These are phyloP conservation scores for Trichocomaceae sp. DNA, from an alignment of 2,329 filamentous ascomycete genomes.

Conservation along the genomic window DNA sequence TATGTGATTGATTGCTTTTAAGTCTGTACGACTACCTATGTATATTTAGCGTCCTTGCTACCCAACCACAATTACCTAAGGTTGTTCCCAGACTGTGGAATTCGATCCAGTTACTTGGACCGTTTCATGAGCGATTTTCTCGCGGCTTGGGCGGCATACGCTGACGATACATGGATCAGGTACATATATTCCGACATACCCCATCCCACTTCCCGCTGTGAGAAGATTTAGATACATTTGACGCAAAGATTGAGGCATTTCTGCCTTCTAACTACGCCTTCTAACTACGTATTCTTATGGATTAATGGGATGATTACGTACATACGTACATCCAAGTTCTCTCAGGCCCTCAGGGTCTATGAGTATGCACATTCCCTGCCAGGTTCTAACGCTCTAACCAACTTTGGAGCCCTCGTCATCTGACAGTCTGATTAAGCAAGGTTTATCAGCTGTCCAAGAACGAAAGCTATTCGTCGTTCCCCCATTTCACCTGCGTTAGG, in stretches of 20 bases:
- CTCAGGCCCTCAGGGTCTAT: background rate
- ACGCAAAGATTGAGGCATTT: too few species aligned
- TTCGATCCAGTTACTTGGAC: background rate
- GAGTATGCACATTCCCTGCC: background rate
- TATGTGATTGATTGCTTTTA: too few species aligned
- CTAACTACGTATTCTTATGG: too few species aligned
- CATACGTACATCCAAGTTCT: background rate
- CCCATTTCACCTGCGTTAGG: background rate
- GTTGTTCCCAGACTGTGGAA: background rate
- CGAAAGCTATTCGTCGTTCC: too few species aligned
- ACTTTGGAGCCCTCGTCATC: background rate
- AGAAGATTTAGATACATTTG: too few species aligned
- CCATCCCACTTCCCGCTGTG: background rate
- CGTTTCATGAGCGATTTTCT: background rate
- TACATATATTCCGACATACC: too few species aligned
- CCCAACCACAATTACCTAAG: background rate
- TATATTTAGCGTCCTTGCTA: background rate
- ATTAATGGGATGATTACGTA: background rate
- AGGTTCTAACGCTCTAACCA: background rate
- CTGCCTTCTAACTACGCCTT: too few species aligned
- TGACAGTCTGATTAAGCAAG: background rate
- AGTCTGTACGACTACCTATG: too few species aligned
- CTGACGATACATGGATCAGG: background rate
- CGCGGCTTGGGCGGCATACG: background rate
- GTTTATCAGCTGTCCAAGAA: too few species aligned